phyloP scores from a whole-genome alignment of 768 basidiomycete species.

The Peribolospora baueri region DNA sequence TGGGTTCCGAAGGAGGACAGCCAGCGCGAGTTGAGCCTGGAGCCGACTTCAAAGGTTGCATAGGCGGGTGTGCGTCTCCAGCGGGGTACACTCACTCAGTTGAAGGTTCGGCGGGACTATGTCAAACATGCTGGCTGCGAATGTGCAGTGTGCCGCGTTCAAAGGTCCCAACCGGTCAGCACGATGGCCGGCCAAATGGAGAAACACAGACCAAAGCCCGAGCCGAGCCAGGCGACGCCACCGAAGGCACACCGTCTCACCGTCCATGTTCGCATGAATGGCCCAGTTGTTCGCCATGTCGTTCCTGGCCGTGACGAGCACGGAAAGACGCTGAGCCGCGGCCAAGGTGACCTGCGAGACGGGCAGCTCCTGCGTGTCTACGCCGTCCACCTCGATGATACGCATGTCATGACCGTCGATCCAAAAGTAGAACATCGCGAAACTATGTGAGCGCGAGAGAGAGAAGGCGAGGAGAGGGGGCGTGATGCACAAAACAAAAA shows the following conservation, averaged over 20 bases:
- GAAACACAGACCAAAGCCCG: not conserved
- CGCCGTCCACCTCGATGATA: conserved; percentile 22
- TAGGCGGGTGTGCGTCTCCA: too few relatives aligned
- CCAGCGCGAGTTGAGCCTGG: not conserved
- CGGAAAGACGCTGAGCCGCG: conserved; percentile 77
- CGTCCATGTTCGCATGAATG: conserved; percentile 73
- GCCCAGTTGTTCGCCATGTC: conserved; percentile 64
- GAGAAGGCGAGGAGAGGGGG: not conserved
- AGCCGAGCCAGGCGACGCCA: not conserved
- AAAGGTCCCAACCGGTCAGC: too few relatives aligned
- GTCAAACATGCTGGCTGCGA: conserved; percentile 55
- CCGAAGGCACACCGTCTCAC: not conserved
- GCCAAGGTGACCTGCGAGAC: conserved; percentile 49
- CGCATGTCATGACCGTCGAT: conserved; percentile 23
- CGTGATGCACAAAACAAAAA: not conserved
- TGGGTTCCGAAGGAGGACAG: not conserved
- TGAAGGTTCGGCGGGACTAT: conserved; percentile 41
- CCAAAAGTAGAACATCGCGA: conserved; percentile 19
- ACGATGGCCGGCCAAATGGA: too few relatives aligned
- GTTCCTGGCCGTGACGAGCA: conserved; percentile 75
- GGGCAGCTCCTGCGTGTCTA: conserved; percentile 46
- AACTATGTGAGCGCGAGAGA: conserved; percentile 1
- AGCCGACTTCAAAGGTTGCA: not conserved
- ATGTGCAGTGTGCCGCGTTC: too few relatives aligned
- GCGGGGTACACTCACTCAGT: conserved; percentile 32